Evolutionary conservation across 2,329 filamentous ascomycete genomes (phyloP), one percentile per base, ranked within the genome.

Genomic region (Neonectria coccinea): DNA sequence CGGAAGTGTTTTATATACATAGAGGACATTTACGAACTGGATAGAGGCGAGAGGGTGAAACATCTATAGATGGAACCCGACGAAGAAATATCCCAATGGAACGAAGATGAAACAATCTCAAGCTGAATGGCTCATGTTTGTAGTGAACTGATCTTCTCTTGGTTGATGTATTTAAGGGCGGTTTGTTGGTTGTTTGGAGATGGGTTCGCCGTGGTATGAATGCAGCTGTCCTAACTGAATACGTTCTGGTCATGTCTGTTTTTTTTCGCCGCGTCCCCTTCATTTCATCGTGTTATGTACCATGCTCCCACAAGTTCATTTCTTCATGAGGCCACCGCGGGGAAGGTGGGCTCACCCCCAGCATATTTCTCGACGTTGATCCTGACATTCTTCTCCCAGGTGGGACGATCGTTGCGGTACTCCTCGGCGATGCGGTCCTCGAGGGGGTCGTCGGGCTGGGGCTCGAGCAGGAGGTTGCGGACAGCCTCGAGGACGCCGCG

Each of bases 371-470:
- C 84, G 50, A 92, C 91, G 84, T 93, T 94, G n/a, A 86, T 82
- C 78, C 85, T 87, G 8, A 90, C 94, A 55, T 87, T 90, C 84
- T 91, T 91, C 62, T 94, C 89, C 75, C 92, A 97, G 69, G 85
- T 86, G 54, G 82, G 80, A 47, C 86, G 83, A 73, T 94, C 87
- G 67, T 84, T 86, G 77, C 89, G 89, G 80, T 87, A 97, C 83
- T 97, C 91, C 66, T 97, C 92, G 22, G 93, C 94, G 76, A 97
- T 97, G 68, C 90, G 85, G 3, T 89, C 84, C 85, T 97, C 94
- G 69, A 97, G 91, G 29, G 94, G 92, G 80, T 97, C 94, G 74
- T 97, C 94, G 7, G 92, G 90, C 83, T 94, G 92, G 2, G 94
- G 94, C 81, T 94, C 92, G 66, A 88, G 82, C 56, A 97, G 84